Conservation (phyloP, 179 eudicot species). For the Corrigiola litoralis region DNA sequence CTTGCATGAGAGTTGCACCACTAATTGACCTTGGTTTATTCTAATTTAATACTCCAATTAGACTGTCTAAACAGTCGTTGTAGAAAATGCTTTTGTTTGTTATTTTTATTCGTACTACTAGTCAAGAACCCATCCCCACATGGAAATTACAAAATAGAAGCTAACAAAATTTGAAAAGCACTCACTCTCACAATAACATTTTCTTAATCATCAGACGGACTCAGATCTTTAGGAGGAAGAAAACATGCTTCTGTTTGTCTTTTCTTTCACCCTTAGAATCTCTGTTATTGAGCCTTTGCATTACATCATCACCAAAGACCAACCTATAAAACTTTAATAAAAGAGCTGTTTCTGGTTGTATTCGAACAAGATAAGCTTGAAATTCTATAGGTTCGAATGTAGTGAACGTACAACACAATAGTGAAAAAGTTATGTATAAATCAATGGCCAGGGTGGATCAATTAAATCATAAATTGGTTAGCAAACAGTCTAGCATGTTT, state of each 20-base stretch:
- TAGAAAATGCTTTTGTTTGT: too few species aligned
- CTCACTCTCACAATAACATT: constrained; percentile 31
- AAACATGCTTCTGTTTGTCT: constrained; percentile 66
- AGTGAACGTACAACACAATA: too few species aligned
- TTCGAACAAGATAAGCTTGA: constrained; percentile 44
- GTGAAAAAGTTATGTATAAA: neutral
- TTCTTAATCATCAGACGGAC: constrained; percentile 19
- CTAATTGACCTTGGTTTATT: constrained; percentile 19
- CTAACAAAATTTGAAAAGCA: constrained; percentile 49
- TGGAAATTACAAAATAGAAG: constrained; percentile 57
- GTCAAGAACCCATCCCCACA: constrained; percentile 46
- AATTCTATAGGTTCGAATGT: neutral
- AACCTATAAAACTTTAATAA: constrained; percentile 12
- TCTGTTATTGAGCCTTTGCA: constrained; percentile 26
- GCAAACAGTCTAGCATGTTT: neutral
- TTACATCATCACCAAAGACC: constrained; percentile 56
- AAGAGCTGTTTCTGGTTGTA: constrained; percentile 16
- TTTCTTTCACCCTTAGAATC: constrained; percentile 41
- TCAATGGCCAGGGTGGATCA: constrained; percentile 5
- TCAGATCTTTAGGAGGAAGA: constrained; percentile 48
- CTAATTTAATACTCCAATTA: constrained; percentile 1
- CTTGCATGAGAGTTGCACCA: constrained; percentile 15
- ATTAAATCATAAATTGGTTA: too few species aligned
- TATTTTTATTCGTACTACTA: neutral
- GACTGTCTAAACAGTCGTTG: too few species aligned